phyloP scores from a whole-genome alignment of 805 yeast genomes.

The Nakazawaea laoshanensis region DNA sequence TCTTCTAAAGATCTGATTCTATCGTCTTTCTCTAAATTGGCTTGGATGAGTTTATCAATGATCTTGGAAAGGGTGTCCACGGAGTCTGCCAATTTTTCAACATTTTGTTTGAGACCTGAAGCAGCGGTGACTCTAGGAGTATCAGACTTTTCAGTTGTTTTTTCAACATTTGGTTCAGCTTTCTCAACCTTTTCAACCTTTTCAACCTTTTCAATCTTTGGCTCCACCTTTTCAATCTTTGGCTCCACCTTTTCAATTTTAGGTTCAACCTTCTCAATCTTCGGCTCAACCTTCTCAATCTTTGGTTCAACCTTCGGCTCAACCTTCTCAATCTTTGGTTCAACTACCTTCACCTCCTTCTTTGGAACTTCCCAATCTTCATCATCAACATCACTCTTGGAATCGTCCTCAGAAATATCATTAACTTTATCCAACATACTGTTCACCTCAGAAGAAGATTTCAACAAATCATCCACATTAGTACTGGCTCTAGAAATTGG shows the following conservation, averaged over 20 bases:
- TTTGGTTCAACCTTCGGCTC: constrained; percentile 13
- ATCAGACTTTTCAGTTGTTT: constrained; percentile 11
- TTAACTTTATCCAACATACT: constrained; percentile 37
- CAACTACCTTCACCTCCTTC: constrained; percentile 3
- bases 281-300: constrained; percentile 11
- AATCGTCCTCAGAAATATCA: constrained; percentile 21
- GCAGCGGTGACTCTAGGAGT: constrained; percentile 28
- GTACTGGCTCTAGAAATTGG: constrained; percentile 13
- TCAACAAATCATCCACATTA: constrained; percentile 38
- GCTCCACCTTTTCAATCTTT: constrained; percentile 11
- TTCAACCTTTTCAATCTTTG: constrained; percentile 10
- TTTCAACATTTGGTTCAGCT: constrained; percentile 9
- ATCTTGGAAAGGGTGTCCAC: constrained; percentile 51
- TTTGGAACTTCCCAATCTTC: constrained; percentile 20
- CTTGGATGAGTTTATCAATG: constrained; percentile 38
- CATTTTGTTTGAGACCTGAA: constrained; percentile 62
- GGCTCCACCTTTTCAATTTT: constrained; percentile 10
- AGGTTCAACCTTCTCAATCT: constrained; percentile 8
- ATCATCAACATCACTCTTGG: constrained; percentile 13
- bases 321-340: constrained; percentile 6
- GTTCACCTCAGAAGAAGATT: constrained; percentile 36
- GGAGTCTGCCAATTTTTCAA: constrained; percentile 54
- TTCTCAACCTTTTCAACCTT: no score
- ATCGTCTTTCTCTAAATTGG: constrained; percentile 59
- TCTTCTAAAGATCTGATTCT: constrained; percentile 49